Conservation (phyloP, 2,329 filamentous ascomycete species). For the Calonectria henricotiae region DNA sequence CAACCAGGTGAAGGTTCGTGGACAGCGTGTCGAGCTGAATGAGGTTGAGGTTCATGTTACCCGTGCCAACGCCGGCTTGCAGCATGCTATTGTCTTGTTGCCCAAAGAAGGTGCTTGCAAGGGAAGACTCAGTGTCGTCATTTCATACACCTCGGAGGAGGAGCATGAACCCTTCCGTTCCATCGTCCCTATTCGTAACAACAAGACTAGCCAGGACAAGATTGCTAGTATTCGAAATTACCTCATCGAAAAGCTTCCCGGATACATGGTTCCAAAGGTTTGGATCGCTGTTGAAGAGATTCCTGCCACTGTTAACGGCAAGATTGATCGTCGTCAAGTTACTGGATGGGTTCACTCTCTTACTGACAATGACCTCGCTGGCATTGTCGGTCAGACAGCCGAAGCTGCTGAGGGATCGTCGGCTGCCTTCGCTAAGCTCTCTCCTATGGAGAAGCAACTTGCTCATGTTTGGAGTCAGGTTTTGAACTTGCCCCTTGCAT, state of each 20-base stretch:
- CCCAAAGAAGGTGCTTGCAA: constrained; percentile 37
- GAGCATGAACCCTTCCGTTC: neutral
- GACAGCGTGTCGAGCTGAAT: constrained; percentile 69
- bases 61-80: constrained; percentile 18
- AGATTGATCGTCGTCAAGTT: constrained; percentile 28
- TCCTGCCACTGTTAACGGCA: constrained; percentile 20
- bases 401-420: constrained; percentile 5
- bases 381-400: constrained; percentile 1
- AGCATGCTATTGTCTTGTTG: constrained; percentile 19
- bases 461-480: constrained; percentile 58
- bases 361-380: constrained; percentile 5
- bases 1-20: constrained; percentile 72
- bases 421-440: constrained; percentile 5
- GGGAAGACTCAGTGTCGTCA: constrained; percentile 10
- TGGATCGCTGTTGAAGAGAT: constrained; percentile 31
- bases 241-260: constrained; percentile 17
- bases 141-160: constrained; percentile 21
- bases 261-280: constrained; percentile 38
- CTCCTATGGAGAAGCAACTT: constrained; percentile 46
- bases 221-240: constrained; percentile 34
- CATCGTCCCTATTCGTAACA: neutral
- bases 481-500: constrained; percentile 54
- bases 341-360: constrained; percentile 9
- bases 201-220: constrained; percentile 25
- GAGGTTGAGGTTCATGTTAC: constrained; percentile 40